phyloP scores from a whole-genome alignment of 352 stramenopile species.

The Phytophthora macrochlamydospora region DNA sequence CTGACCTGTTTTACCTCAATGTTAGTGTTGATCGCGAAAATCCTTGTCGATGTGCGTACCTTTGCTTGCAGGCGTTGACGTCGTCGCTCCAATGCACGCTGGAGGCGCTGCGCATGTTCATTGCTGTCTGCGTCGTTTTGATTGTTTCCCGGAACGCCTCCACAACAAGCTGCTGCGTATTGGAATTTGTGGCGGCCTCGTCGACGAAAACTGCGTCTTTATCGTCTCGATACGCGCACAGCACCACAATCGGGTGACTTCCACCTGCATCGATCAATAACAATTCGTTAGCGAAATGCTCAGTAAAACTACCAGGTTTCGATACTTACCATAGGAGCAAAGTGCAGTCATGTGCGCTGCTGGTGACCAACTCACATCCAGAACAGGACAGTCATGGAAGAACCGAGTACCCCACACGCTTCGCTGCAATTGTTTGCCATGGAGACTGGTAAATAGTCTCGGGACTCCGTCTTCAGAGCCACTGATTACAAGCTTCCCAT shows the following conservation, averaged over 20 bases:
- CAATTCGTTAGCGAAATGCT: too few relatives aligned
- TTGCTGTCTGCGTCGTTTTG: constrained; percentile 10
- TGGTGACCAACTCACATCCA: constrained; percentile 68
- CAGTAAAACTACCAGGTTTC: too few relatives aligned
- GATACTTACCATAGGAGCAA: constrained; percentile 55
- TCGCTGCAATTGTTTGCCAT: constrained; percentile 47
- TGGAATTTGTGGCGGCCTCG: constrained; percentile 8
- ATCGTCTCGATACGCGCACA: constrained; percentile 54
- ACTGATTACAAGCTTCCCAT: constrained; percentile 67
- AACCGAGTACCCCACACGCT: constrained; percentile 65
- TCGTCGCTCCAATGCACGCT: constrained; percentile 53
- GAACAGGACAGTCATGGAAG: constrained; percentile 53
- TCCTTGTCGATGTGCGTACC: constrained; percentile 14
- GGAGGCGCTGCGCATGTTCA: constrained; percentile 39
- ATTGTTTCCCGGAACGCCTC: constrained; percentile 10
- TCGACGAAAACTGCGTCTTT: constrained; percentile 35
- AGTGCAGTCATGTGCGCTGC: constrained; percentile 67
- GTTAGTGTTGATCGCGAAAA: background rate
- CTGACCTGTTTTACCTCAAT: constrained; percentile 11
- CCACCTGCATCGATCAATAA: constrained; percentile 28
- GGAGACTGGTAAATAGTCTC: constrained; percentile 56
- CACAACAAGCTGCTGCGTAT: constrained; percentile 16
- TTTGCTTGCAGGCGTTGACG: constrained; percentile 52
- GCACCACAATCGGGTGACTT: constrained; percentile 64
- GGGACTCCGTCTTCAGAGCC: constrained; percentile 69